phyloP scores from a whole-genome alignment of 1,284 basidiomycete species.

The Taiwanofungus camphoratus region DNA sequence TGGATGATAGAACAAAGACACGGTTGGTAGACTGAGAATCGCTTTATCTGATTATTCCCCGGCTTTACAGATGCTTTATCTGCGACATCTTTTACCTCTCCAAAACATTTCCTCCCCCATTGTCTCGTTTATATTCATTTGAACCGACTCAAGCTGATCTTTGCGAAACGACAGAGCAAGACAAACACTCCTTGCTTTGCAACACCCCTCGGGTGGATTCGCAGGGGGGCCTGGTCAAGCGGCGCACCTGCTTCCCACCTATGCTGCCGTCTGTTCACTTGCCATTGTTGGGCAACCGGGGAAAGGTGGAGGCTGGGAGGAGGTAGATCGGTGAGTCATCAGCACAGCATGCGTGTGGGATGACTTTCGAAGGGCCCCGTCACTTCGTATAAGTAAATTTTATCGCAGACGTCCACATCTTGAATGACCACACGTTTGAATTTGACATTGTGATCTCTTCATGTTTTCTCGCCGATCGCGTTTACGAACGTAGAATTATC shows the following conservation, averaged over 20 bases:
- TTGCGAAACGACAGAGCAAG: constrained; percentile 47
- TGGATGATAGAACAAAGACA: constrained; percentile 73
- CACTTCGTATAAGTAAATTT: no score
- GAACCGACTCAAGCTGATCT: no score
- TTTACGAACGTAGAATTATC: no score
- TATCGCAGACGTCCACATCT: no score
- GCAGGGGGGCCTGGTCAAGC: constrained; percentile 88
- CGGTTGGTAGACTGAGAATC: constrained; percentile 40
- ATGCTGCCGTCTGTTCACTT: constrained; percentile 82
- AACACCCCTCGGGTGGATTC: constrained; percentile 85
- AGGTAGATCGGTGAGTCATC: constrained; percentile 68
- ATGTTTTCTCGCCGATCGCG: no score
- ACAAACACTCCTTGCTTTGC: constrained; percentile 71
- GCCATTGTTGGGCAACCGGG: constrained; percentile 78
- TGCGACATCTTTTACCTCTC: no score
- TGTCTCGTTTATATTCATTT: not conserved
- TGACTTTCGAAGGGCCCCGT: no score
- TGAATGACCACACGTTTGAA: no score
- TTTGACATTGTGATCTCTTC: no score
- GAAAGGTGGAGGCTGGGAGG: constrained; percentile 76
- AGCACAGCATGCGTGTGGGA: no score
- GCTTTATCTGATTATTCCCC: not conserved
- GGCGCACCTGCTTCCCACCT: constrained; percentile 87
- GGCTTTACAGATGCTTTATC: no score
- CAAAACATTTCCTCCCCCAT: no score